Conservation (phyloP, 192 early-diverging fungal genomes). For the Mortierella claussenii region DNA sequence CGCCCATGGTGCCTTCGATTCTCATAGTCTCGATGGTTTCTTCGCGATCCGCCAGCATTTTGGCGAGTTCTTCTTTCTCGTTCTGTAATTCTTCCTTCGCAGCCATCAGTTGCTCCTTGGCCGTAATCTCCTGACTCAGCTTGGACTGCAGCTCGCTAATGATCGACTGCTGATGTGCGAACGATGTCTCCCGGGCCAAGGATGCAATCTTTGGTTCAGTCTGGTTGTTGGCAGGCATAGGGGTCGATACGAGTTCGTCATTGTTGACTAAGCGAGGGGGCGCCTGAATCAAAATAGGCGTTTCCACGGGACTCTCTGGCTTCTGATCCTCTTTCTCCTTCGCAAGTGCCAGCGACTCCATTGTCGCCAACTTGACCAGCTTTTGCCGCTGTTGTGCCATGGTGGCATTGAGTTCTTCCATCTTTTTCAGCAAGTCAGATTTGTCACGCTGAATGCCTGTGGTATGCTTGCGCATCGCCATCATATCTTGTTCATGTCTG, state of each 20-base stretch:
- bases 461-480: slow-evolving; percentile 62
- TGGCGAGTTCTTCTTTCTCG: slow-evolving; percentile 63
- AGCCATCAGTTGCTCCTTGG: slow-evolving; percentile 47
- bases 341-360: slow-evolving; percentile 36
- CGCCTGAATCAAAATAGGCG: slow-evolving; percentile 43
- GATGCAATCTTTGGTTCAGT: slow-evolving; percentile 35
- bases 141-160: slow-evolving; percentile 63
- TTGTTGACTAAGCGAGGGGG: slow-evolving; percentile 15
- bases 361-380: slow-evolving; percentile 39
- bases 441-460: slow-evolving; percentile 72
- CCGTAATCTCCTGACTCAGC: slow-evolving; percentile 64
- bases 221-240: neutral
- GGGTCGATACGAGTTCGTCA: slow-evolving; percentile 8
- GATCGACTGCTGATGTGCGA: slow-evolving; percentile 62
- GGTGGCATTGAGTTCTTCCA: slow-evolving; percentile 63
- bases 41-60: slow-evolving; percentile 63
- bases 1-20: slow-evolving; percentile 41
- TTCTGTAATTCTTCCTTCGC: slow-evolving; percentile 33
- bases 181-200: slow-evolving; percentile 50
- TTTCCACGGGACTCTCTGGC: slow-evolving; percentile 17
- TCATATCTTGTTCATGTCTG: slow-evolving; percentile 75
- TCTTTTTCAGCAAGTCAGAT: slow-evolving; percentile 59
- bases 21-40: slow-evolving; percentile 66
- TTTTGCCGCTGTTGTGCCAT: slow-evolving; percentile 36
- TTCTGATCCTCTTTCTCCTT: slow-evolving; percentile 8